Percentiles rank a stretch among this genome's conserved stretches.
Conservation (phyloP, 2,329 filamentous ascomycete genomes). For the Fusarium continuum region DNA sequence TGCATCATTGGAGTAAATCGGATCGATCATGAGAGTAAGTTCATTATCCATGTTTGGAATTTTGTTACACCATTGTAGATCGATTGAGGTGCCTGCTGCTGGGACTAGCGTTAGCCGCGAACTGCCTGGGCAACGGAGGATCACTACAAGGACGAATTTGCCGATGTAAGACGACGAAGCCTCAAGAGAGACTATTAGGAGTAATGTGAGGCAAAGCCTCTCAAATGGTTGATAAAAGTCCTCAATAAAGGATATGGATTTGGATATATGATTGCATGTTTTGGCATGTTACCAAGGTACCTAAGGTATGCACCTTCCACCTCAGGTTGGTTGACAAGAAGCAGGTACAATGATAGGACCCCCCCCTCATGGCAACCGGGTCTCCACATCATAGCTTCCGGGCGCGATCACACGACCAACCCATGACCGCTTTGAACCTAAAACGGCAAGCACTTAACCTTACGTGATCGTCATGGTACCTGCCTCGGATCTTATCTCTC, state of each 20-base stretch:
- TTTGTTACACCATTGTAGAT: no score
- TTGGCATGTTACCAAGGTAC: no score
- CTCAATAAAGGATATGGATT: not conserved
- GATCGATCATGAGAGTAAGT: no score
- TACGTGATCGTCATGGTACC: slow-evolving; percentile 39
- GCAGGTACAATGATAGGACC: slow-evolving; percentile 2
- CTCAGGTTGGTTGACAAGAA: not conserved
- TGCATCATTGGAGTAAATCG: no score
- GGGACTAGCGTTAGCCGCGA: not conserved
- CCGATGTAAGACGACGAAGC: not conserved
- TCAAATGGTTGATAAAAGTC: not conserved
- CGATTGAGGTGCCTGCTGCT: no score
- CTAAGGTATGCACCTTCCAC: not conserved
- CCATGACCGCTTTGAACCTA: slow-evolving; percentile 23
- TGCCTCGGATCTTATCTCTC: slow-evolving; percentile 24
- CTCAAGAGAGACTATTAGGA: not conserved
- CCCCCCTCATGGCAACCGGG: slow-evolving; percentile 28
- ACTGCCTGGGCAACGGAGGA: not conserved
- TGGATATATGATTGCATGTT: no score
- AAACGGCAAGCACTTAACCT: slow-evolving; percentile 35
- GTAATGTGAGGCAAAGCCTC: not conserved
- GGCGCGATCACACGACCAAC: slow-evolving; percentile 31
- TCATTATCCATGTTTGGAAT: no score
- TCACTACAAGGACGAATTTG: not conserved
- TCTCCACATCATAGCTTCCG: slow-evolving; percentile 32